Evolutionary conservation across 2,329 filamentous ascomycete genomes (phyloP).

Genomic region (Leptodontidium sp.): DNA sequence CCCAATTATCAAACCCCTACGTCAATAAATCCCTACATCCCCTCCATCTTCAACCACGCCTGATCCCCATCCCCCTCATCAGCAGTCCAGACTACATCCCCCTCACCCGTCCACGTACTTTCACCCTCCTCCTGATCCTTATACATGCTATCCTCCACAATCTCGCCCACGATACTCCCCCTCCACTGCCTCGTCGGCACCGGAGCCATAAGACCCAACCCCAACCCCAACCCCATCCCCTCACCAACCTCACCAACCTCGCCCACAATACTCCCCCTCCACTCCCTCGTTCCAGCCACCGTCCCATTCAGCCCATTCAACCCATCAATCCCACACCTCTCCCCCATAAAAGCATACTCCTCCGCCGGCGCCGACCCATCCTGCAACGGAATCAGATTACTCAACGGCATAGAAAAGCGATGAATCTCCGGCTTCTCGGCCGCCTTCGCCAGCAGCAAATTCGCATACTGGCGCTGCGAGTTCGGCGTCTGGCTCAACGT

Average conservation of each 20-base stretch:
- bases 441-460: conserved; percentile 53
- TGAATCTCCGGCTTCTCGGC: conserved; percentile 50
- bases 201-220: conserved; percentile 1
- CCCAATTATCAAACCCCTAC: not conserved
- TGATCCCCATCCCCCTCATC: not conserved
- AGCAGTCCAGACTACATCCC: not conserved
- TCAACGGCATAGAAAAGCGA: conserved; percentile 34
- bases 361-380: not conserved
- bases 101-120: not conserved
- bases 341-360: not conserved
- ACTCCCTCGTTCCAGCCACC: conserved; percentile 15
- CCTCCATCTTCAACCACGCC: conserved; percentile 9
- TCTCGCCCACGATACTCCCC: conserved; percentile 26
- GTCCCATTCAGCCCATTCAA: not conserved
- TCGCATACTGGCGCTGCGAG: conserved; percentile 53
- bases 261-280: conserved; percentile 40
- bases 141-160: conserved; percentile 9
- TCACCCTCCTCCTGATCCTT: not conserved
- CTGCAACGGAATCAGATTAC: not conserved
- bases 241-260: conserved; percentile 33
- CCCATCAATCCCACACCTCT: not conserved
- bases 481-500: conserved; percentile 55
- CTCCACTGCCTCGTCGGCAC: conserved; percentile 16
- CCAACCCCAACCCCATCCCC: not conserved
- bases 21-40: not conserved